A percentile compares a stretch with the other conserved stretches of the same genome.
These are phyloP conservation scores for Purpureocillium takamizusanense DNA, from an alignment of 2,329 filamentous ascomycete species.

Conservation along the genomic window DNA sequence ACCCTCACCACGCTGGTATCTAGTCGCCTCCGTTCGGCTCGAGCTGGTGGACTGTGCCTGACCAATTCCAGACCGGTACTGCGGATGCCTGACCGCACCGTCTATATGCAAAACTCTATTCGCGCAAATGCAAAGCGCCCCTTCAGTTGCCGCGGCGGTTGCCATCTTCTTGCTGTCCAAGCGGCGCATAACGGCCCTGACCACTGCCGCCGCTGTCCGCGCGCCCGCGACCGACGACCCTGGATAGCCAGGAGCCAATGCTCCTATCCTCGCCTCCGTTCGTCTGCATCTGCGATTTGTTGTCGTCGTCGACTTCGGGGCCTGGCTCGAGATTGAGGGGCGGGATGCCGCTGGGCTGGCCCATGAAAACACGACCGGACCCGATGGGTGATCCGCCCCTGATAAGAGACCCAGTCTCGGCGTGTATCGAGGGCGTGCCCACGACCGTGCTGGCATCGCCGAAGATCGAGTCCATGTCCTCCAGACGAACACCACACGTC, in stretches of 20 bases:
- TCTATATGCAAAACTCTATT: slow-evolving; percentile 30
- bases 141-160: slow-evolving; percentile 16
- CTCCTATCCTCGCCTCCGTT: slow-evolving; percentile 27
- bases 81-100: slow-evolving; percentile 2
- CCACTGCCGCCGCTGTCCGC: slow-evolving; percentile 27
- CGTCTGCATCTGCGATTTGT: slow-evolving; percentile 29
- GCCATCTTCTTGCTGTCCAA: slow-evolving; percentile 31
- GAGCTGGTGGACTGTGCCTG: not conserved
- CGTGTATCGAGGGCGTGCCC: slow-evolving; percentile 63
- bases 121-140: slow-evolving; percentile 10
- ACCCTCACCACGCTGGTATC: too few relatives aligned
- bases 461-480: slow-evolving; percentile 94
- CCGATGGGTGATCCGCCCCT: slow-evolving; percentile 63
- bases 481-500: slow-evolving; percentile 86
- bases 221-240: slow-evolving; percentile 29
- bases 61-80: not conserved
- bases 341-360: slow-evolving; percentile 62
- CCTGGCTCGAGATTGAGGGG: slow-evolving; percentile 69
- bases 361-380: slow-evolving; percentile 55
- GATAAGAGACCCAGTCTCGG: slow-evolving; percentile 75
- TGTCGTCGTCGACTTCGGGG: slow-evolving; percentile 48
- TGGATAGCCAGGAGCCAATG: slow-evolving; percentile 41
- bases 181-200: slow-evolving; percentile 31
- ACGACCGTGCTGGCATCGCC: slow-evolving; percentile 83
- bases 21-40: too few relatives aligned